Evolutionary conservation across 148 eudicot species (phyloP), one percentile per base, ranked within the genome.

Genomic region (Heliosperma pusillum): DNA sequence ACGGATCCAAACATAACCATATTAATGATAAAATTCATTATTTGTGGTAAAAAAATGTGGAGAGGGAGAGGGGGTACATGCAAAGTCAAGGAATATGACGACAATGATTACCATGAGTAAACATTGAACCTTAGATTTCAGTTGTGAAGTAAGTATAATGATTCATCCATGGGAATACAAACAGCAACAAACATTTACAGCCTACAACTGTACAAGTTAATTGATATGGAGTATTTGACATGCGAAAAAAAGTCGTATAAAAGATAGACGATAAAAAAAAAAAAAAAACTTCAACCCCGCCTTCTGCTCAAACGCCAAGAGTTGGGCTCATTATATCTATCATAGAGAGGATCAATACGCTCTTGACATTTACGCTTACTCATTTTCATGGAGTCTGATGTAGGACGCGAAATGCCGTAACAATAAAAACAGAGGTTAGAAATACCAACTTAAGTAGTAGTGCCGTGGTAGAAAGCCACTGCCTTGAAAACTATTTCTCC

Each of bases 341-440:
- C 99, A 66, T 95, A 95, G 5, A 92, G 96, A 16, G 97, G 99
- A 58, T 95, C 97, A 55, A 95, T 86, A 11, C 99, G 90, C 78
- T 95, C 97, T 84, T 92, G 97, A 72, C 96, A 90, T 83, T 95
- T 95, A 42, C 97, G 92, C 73, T 95, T 95, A 85, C 96, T 92
- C 91, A 92, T 84, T 80, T 92, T 90, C 27, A 94, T 92, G 1
- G 97, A 96, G 77, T 95, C 99, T 12, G 97, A 77, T 47, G n/a
- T n/a, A n/a, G n/a, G n/a, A n/a, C n/a, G n/a, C n/a, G n/a, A n/a
- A n/a, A n/a, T n/a, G n/a, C n/a, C n/a, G n/a, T n/a, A n/a, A n/a
- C n/a, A n/a, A n/a, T n/a, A n/a, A n/a, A n/a, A n/a, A n/a, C n/a
- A n/a, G n/a, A n/a, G n/a, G n/a, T n/a, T n/a, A n/a, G n/a, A n/a